A percentile compares a stretch with the other conserved stretches of the same genome.
phyloP scores from a whole-genome alignment of 2,329 filamentous ascomycete genomes.

The Phaeosphaeriaceae sp. region DNA sequence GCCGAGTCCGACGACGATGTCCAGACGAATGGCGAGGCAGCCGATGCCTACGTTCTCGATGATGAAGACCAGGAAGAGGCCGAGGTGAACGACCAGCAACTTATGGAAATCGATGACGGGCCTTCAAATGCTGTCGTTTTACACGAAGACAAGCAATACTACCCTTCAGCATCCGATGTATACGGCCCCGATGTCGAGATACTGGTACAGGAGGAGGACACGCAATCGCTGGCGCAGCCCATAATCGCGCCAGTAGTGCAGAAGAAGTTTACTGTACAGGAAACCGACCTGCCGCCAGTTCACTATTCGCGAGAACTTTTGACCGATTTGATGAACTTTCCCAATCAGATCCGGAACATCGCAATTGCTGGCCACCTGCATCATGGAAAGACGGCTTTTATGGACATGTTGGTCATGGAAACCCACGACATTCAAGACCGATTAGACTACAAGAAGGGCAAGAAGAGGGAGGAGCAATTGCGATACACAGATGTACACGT shows the following conservation, averaged over 20 bases:
- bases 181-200: slow-evolving; percentile 96
- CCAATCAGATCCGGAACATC: slow-evolving; percentile 91
- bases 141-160: slow-evolving; percentile 99
- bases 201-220: slow-evolving; percentile 95
- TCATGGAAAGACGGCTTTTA: slow-evolving; percentile 96
- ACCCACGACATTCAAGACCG: slow-evolving; percentile 86
- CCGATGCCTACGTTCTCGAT: slow-evolving; percentile 80
- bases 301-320: slow-evolving; percentile 90
- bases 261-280: slow-evolving; percentile 95
- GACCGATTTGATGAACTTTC: slow-evolving; percentile 95
- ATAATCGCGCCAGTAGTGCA: slow-evolving; percentile 92
- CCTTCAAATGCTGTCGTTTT: slow-evolving; percentile 97
- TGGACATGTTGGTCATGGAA: slow-evolving; percentile 97
- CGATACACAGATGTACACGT: slow-evolving; percentile 94
- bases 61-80: slow-evolving; percentile 58
- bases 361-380: slow-evolving; percentile 92
- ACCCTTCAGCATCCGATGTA: slow-evolving; percentile 94
- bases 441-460: slow-evolving; percentile 81
- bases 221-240: slow-evolving; percentile 87
- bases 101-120: slow-evolving; percentile 93
- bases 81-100: slow-evolving; percentile 71
- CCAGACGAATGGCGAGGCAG: slow-evolving; percentile 74
- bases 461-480: slow-evolving; percentile 84
- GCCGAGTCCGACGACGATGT: slow-evolving; percentile 89
- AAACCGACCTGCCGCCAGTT: slow-evolving; percentile 87